Evolutionary conservation across 208 protist species (phyloP).

Genomic region (Leptomonas pyrrhocoris): DNA sequence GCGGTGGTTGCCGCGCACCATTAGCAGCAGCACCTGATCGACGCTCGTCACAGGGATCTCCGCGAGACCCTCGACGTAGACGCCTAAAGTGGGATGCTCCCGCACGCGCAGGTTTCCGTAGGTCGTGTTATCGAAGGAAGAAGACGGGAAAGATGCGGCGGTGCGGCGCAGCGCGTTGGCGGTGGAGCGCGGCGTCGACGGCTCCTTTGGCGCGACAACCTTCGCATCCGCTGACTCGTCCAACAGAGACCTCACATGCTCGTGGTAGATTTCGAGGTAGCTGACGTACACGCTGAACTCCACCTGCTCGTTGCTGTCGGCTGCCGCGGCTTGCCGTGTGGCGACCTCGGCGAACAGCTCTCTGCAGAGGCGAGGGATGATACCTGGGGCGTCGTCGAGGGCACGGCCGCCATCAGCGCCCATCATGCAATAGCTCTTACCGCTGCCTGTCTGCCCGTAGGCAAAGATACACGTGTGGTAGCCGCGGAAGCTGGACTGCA

Average conservation of each 20-base stretch:
- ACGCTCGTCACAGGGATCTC: constrained; percentile 67
- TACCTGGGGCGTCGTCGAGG: constrained; percentile 64
- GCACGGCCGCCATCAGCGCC: constrained; percentile 67
- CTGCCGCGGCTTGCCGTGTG: constrained; percentile 13
- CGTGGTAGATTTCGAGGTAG: constrained; percentile 93
- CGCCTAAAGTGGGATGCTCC: constrained; percentile 77
- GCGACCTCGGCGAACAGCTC: constrained; percentile 74
- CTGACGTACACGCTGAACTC: constrained; percentile 78
- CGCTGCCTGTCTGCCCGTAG: constrained; percentile 92
- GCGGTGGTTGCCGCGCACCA: constrained; percentile 67
- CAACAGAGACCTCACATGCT: constrained; percentile 87
- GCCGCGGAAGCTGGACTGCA: constrained; percentile 85
- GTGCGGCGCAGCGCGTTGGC: constrained; percentile 18
- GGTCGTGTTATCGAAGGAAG: neutral
- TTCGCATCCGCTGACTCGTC: constrained; percentile 24
- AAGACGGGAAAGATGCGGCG: neutral
- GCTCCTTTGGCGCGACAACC: neutral
- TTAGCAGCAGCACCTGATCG: constrained; percentile 65
- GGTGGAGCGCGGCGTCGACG: constrained; percentile 9
- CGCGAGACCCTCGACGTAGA: constrained; percentile 77
- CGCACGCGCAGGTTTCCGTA: constrained; percentile 62
- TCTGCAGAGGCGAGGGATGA: constrained; percentile 81
- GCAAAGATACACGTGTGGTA: constrained; percentile 94
- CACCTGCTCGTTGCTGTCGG: constrained; percentile 36
- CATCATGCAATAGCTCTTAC: constrained; percentile 92